A percentile compares a stretch with the other conserved stretches of the same genome.
Conservation (phyloP, 2,329 filamentous ascomycete species). For the Dryadomyces quercivorus region DNA sequence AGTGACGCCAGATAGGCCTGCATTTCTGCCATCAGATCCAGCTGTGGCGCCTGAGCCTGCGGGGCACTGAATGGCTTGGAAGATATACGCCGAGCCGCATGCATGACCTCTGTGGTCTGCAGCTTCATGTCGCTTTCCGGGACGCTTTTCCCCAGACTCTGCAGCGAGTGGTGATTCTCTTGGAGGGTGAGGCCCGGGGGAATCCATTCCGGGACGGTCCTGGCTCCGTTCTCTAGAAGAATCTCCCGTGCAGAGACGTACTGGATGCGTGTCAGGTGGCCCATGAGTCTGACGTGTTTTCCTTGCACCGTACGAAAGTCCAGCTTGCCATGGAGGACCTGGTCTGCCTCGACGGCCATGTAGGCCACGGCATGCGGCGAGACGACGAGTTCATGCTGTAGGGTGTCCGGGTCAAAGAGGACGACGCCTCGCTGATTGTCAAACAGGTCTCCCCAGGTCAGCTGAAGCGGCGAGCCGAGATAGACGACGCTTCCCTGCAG, state of each 20-base stretch:
- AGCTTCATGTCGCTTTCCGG: not conserved
- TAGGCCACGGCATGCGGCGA: constrained; percentile 19
- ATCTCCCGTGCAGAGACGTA: constrained; percentile 18
- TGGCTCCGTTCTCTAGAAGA: constrained; percentile 17
- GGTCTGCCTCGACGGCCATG: constrained; percentile 12
- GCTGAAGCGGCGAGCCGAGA: constrained; percentile 19
- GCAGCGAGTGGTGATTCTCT: not conserved
- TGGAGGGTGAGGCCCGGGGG: constrained; percentile 9
- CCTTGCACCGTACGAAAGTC: constrained; percentile 11
- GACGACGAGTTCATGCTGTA: constrained; percentile 16
- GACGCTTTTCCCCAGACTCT: not conserved
- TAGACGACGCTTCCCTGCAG: constrained; percentile 18
- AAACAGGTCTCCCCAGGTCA: constrained; percentile 20
- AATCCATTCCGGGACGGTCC: constrained; percentile 17
- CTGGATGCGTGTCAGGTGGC: constrained; percentile 14
- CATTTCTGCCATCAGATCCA: not conserved
- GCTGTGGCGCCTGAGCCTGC: not conserved
- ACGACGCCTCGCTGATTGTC: constrained; percentile 18
- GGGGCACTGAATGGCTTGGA: not conserved
- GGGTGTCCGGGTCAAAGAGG: constrained; percentile 18
- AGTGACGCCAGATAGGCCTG: not conserved
- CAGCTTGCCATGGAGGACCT: constrained; percentile 14
- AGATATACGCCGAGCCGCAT: not conserved
- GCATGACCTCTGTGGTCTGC: not conserved
- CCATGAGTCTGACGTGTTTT: constrained; percentile 21